phyloP scores from a whole-genome alignment of 148 eudicot genomes.

The Suaeda aralocaspica region DNA sequence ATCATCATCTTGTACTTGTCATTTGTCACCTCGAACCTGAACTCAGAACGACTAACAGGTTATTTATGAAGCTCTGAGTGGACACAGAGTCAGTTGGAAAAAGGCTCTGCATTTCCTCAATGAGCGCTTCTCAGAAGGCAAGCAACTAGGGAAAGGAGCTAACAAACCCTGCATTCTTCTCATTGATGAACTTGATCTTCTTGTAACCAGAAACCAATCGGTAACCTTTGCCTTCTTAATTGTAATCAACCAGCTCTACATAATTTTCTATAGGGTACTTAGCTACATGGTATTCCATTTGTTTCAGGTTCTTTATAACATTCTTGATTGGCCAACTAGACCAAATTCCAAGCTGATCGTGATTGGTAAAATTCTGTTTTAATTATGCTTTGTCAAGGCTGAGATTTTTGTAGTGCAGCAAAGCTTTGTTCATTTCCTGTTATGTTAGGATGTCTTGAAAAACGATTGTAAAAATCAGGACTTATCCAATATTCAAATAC shows the following conservation, averaged over 20 bases:
- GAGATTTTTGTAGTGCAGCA: neutral
- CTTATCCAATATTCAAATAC: neutral
- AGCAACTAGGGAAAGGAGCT: conserved; percentile 54
- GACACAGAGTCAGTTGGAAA: conserved; percentile 91
- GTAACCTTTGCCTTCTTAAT: conserved; percentile 34
- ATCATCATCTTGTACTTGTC: conserved; percentile 8
- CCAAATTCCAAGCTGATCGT: conserved; percentile 88
- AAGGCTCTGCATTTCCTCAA: conserved; percentile 83
- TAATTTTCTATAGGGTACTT: neutral
- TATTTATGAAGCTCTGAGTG: conserved; percentile 89
- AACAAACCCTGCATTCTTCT: conserved; percentile 86
- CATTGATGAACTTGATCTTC: conserved; percentile 94
- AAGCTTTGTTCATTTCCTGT: neutral
- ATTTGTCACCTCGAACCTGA: conserved; percentile 12
- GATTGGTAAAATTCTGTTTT: conserved; percentile 52
- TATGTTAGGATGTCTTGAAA: conserved; percentile 3
- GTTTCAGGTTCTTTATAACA: conserved; percentile 87
- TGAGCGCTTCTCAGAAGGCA: conserved; percentile 78
- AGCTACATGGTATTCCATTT: conserved; percentile 3
- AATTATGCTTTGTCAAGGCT: conserved; percentile 8
- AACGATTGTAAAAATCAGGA: neutral
- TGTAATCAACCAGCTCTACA: neutral
- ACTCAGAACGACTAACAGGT: conserved; percentile 46
- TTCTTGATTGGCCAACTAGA: conserved; percentile 99
- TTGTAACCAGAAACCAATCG: conserved; percentile 92